Evolutionary conservation across 2,329 filamentous ascomycete species (phyloP), one percentile per base, ranked within the genome.

Genomic region (Fusarium musae): DNA sequence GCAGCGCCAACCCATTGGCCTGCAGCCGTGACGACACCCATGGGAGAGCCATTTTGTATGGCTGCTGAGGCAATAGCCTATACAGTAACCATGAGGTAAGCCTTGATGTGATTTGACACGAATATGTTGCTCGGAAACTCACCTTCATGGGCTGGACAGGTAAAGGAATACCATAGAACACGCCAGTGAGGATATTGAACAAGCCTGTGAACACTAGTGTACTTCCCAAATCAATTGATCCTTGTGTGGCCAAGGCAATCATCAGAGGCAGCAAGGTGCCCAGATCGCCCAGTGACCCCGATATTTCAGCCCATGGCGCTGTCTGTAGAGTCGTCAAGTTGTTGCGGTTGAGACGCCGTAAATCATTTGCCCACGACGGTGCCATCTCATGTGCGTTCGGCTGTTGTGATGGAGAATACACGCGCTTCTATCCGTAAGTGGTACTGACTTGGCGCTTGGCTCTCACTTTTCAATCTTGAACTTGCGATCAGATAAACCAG

Each of bases 251-350:
- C 34, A 98, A 90, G 5, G 95, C 93, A 78, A 97, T 94, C 86
- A 96, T 93, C 62, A 98, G 90, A 53, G 95, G 96, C 16, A 97
- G 89, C 36, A 97, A 89, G 6, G 96, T 98, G 72, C 96, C 96
- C 46, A 98, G 87, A 80, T 98, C 96, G 71, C 96, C 96, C 5
- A 91, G 87, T 0, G 95, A 93, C 58, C 96, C 96, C 3, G 96
- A 97, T 59, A 98, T 90, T 84, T 98, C 96, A 54, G 92, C 83
- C 66, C 87, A 78, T 21, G 88, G 87, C 9, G 83, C 81, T 59
- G 78, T 79, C 44, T 84, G 83, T 62, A 90, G 79, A 26, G 85
- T 87, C 36, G 79, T 74, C 67, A 87, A 77, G 81, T 89, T 90
- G 78, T 88, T 83, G 58, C 79, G 81, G 74, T 87, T 82, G 30